Percentiles rank a stretch among this genome's conserved stretches.
phyloP scores from a whole-genome alignment of 1,284 basidiomycete species.

The Stereum hirsutum region DNA sequence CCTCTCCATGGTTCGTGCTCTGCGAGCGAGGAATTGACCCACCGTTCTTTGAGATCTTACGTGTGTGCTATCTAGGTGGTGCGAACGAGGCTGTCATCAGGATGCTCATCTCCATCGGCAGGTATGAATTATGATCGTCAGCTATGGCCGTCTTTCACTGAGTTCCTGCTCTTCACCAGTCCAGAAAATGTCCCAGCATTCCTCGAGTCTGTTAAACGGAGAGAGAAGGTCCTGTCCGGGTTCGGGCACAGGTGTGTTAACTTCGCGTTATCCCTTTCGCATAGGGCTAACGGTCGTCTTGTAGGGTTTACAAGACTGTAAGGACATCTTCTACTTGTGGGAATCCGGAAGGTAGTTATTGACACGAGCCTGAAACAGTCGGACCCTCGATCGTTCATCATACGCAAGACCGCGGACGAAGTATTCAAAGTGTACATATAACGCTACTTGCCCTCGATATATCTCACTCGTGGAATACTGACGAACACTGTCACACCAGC shows the following conservation, averaged over 20 bases:
- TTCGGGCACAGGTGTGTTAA: slow-evolving; percentile 69
- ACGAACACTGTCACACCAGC: slow-evolving; percentile 23
- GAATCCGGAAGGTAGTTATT: too few species aligned
- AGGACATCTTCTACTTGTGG: slow-evolving; percentile 12
- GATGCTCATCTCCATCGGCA: slow-evolving; percentile 82
- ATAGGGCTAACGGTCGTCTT: slow-evolving; percentile 1
- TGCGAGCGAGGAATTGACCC: not conserved
- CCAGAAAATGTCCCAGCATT: slow-evolving; percentile 80
- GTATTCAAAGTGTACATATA: slow-evolving; percentile 69
- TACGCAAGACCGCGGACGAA: slow-evolving; percentile 81
- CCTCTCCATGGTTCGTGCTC: slow-evolving; percentile 56
- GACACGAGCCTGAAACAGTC: slow-evolving; percentile 33
- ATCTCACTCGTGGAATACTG: not conserved
- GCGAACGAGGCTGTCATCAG: slow-evolving; percentile 87
- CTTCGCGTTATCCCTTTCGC: not conserved
- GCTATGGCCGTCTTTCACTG: not conserved
- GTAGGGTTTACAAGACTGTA: slow-evolving; percentile 74
- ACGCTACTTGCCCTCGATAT: not conserved
- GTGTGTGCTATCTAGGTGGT: slow-evolving; percentile 37
- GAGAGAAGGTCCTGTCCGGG: slow-evolving; percentile 80
- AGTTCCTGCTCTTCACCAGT: slow-evolving; percentile 24
- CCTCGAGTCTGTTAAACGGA: slow-evolving; percentile 75
- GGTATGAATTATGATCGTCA: slow-evolving; percentile 29
- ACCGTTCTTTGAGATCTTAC: not conserved
- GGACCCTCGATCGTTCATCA: slow-evolving; percentile 82